These are phyloP conservation scores for Tephrocybe sp. DNA, from an alignment of 768 basidiomycete genomes.

Conservation along the genomic window DNA sequence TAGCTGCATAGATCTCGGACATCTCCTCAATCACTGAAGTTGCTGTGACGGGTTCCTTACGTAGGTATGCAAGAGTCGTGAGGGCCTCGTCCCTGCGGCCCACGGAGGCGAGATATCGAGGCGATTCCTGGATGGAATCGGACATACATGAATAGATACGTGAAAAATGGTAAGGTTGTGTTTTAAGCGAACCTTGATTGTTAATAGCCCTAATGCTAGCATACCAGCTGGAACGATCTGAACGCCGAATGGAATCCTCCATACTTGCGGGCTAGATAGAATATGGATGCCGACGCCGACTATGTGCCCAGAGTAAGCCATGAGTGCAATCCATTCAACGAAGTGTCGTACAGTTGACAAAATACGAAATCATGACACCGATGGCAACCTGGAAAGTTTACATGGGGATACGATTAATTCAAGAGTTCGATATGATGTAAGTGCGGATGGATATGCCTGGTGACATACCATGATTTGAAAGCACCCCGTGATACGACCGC, in stretches of 20 bases:
- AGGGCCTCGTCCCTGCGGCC: constrained; percentile 55
- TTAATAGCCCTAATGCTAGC: constrained; percentile 65
- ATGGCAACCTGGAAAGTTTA: constrained; percentile 52
- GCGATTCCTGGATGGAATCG: constrained; percentile 55
- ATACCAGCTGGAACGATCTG: constrained; percentile 80
- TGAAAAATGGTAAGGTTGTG: not conserved
- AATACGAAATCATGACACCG: constrained; percentile 87
- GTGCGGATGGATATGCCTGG: too few relatives aligned
- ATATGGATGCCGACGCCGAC: constrained; percentile 64
- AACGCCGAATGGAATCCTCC: constrained; percentile 74
- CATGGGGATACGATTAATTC: too few relatives aligned
- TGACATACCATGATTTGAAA: constrained; percentile 83
- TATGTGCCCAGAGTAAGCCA: constrained; percentile 25
- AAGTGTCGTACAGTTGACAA: constrained; percentile 63
- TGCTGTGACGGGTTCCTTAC: constrained; percentile 42
- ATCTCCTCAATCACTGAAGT: constrained; percentile 55
- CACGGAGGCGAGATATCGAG: constrained; percentile 73
- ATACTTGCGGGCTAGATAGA: constrained; percentile 45
- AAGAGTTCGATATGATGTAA: not conserved
- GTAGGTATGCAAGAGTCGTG: constrained; percentile 65
- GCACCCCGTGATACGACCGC: constrained; percentile 81
- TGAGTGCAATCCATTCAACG: not conserved
- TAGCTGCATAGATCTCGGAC: constrained; percentile 81
- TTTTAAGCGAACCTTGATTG: constrained; percentile 50
- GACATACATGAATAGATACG: too few relatives aligned